A percentile compares a stretch with the other conserved stretches of the same genome.
Conservation (phyloP, 1,284 basidiomycete species). For the Leccinum fuscescens region DNA sequence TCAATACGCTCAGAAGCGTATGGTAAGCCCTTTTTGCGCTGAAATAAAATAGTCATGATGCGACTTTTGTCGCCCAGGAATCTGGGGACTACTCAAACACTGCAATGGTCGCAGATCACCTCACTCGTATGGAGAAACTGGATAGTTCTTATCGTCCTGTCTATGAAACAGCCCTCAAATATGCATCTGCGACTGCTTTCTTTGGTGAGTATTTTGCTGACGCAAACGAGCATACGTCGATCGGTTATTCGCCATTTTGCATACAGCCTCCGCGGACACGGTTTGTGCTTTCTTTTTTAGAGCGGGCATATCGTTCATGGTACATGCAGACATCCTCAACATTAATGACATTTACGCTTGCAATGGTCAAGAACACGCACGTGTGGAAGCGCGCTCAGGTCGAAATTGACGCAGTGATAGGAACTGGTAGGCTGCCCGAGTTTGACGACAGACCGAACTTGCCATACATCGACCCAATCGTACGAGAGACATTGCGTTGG, state of each 20-base stretch:
- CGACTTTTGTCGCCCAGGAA: neutral
- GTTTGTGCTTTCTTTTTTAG: neutral
- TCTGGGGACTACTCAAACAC: neutral
- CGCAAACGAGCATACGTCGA: neutral
- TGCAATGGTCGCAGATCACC: slow-evolving; percentile 13
- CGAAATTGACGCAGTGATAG: neutral
- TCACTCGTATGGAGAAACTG: slow-evolving; percentile 9
- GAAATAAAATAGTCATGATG: neutral
- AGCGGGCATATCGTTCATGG: neutral
- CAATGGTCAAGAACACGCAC: neutral
- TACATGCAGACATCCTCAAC: neutral
- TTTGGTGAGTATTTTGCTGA: slow-evolving; percentile 1
- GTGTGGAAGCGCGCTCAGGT: neutral
- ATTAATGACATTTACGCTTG: neutral
- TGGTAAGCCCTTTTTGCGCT: slow-evolving; percentile 4
- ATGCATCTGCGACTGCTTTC: slow-evolving; percentile 10
- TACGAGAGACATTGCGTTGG: neutral
- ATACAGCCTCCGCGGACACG: neutral
- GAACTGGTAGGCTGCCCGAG: neutral
- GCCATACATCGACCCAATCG: neutral
- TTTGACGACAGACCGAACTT: neutral
- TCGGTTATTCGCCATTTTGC: neutral
- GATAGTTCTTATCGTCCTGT: neutral
- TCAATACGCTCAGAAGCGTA: slow-evolving; percentile 5
- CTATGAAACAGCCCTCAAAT: slow-evolving; percentile 13